Base-by-base conservation (phyloP, 2,329 filamentous ascomycete genomes). In the Parafenestella ontariensis region DNA sequence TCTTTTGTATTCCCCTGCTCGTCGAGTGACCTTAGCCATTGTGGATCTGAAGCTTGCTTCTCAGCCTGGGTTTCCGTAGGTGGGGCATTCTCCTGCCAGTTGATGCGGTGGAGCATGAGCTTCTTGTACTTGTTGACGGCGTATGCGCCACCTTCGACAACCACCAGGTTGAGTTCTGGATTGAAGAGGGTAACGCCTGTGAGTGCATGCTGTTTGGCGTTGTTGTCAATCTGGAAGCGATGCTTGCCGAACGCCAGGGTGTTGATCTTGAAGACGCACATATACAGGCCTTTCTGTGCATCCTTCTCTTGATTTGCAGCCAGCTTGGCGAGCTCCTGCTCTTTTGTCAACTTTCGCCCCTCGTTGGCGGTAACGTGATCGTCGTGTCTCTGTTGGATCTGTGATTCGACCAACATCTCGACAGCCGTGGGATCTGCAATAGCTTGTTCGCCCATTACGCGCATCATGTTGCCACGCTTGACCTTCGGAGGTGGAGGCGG, bases 371-470 rank as follows among this genome's bases (percentile, higher is more conserved):
- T 77, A 54, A 94, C 81, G 76, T 99, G 96, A 62, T 89, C 85
- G 55, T 90, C 83, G 53, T 89, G 87, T 37, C 95, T 90, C 59
- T 96, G 92, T 24, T 89, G 89, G 62, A 99, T 97, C 76, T 99
- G 92, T 48, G 89, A 85, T 75, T 96, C 96, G 46, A 99, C 95
- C 21, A 92, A 88, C 46, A 92, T 92, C 78, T 99, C 95, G 41
- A 99, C 95, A 3, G 95, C 95, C 0, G 96, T 99, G 6, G 95
- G 95, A 77, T 99, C 95, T 72, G 96, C 96, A 63, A 99, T 94
- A 17, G 89, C 89, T 76, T 92, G 89, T 72, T 97, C 92, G 59
- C 95, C 95, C 51, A 97, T 83, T 26, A 99, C 95, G 53, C 93
- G 89, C 95, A 99, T 99, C 72, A 99, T 85, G 75, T 99, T 99